Base-by-base conservation (phyloP, 306 rosid species). In the Pterocarpus macrocarpus region DNA sequence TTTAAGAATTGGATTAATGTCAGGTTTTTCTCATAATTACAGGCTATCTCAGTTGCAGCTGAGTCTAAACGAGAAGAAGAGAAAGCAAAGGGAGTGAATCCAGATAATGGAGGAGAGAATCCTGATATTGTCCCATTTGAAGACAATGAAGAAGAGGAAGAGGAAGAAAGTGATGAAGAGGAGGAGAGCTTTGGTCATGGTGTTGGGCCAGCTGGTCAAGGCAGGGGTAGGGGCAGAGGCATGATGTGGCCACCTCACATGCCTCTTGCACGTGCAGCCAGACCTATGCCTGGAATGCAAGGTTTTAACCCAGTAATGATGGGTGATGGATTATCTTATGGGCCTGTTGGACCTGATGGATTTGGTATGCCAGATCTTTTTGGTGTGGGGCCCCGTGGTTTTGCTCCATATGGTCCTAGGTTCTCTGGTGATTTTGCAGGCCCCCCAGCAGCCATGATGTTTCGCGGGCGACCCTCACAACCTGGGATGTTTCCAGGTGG, bases 141-240 rank as follows among this genome's bases (percentile, higher is more conserved):
- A 89, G 99, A 96, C 93, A 93, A 96, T 22, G 99, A 96, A 87
- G 99, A 96, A 69, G 99, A 96, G 90, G 99, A 96, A 88, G 99
- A 96, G 82, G 98, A 96, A 75, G 99, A 96, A 81, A 96, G 99
- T 75, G 99, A 96, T 22, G 99, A 96, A 56, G 99, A 95, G 86
- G 99, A 95, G 73, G 99, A 96, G 86, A 87, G 88, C 87, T 87
- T 90, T 71, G 88, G 81, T 49, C 98, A 85, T 82, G 86, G 38
- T 53, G 86, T 88, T 49, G 97, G 86, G 76, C 91, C 89, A 64
- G 86, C 89, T 71, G 80, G 78, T 71, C 98, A 89, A 81, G 98
- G 97, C 44, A 85, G 99, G 84, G 99, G 98, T 73, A 93, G 99
- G 79, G 99, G 98, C 52, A 87, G 99, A 83, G 98, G 94, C 69